These are phyloP conservation scores for Spiraea crenata DNA, from an alignment of 331 rosid genomes.

Conservation along the genomic window DNA sequence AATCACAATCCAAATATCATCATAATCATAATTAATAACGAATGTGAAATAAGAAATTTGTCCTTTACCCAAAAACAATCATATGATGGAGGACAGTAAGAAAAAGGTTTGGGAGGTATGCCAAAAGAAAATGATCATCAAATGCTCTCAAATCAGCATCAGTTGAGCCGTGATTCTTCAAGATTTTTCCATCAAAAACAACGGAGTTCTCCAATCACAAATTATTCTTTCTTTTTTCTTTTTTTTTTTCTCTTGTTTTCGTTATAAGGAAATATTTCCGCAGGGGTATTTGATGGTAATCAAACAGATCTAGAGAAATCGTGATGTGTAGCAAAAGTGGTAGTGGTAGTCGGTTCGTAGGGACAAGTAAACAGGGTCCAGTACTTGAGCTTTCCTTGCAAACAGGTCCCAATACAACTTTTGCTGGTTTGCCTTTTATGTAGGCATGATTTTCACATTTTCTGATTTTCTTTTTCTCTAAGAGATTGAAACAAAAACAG, in stretches of 20 bases:
- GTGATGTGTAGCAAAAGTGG: not conserved
- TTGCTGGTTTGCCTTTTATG: not conserved
- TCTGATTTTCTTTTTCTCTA: not conserved
- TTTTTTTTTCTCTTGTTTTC: not conserved
- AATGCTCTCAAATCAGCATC: conserved; percentile 8
- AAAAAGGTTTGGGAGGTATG: not conserved
- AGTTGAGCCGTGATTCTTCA: conserved; percentile 3
- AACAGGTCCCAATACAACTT: not conserved
- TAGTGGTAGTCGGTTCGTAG: conserved; percentile 9
- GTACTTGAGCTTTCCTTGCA: conserved; percentile 17
- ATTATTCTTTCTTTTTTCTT: too few species aligned
- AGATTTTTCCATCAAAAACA: not conserved
- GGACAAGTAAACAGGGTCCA: conserved; percentile 6
- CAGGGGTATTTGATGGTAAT: too few species aligned
- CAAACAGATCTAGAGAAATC: not conserved
- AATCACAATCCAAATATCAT: not conserved
- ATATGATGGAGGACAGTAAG: conserved; percentile 3
- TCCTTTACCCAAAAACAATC: conserved; percentile 2
- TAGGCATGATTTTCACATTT: conserved; percentile 3
- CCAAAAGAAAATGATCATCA: not conserved
- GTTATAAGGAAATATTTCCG: too few species aligned
- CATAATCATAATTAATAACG: not conserved
- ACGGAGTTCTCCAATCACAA: not conserved
- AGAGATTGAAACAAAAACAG: not conserved
- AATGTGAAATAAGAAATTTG: not conserved